phyloP scores from a whole-genome alignment of 1,284 basidiomycete genomes.

The Heliocybe sulcata region DNA sequence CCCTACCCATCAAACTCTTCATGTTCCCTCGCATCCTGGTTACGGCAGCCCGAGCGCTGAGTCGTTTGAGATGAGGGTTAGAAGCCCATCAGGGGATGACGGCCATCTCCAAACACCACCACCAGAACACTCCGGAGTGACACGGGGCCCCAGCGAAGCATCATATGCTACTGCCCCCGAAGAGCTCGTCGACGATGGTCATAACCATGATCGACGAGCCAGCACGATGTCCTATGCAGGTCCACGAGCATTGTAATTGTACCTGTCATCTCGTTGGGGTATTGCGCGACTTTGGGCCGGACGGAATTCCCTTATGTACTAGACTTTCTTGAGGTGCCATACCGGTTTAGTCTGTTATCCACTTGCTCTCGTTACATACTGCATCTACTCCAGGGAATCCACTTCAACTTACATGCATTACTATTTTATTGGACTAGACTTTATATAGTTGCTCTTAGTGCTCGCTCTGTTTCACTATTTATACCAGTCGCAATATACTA shows the following conservation, averaged over 20 bases:
- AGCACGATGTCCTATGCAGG: neutral
- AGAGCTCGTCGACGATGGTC: neutral
- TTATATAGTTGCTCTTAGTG: neutral
- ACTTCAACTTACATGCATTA: neutral
- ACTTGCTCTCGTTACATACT: neutral
- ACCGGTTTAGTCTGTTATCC: neutral
- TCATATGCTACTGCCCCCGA: slow-evolving; percentile 9
- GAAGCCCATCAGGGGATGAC: neutral
- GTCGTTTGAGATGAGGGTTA: neutral
- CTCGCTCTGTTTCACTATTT: neutral
- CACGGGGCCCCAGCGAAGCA: slow-evolving; percentile 7
- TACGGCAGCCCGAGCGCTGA: neutral
- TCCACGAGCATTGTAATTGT: slow-evolving; percentile 1
- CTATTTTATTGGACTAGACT: neutral
- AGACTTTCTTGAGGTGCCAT: neutral
- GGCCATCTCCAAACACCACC: neutral
- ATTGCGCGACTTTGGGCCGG: neutral
- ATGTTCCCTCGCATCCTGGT: neutral
- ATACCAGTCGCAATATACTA: neutral
- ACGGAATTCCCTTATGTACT: neutral
- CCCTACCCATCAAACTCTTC: neutral
- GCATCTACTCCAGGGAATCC: neutral
- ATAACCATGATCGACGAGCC: neutral
- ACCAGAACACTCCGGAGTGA: slow-evolving; percentile 2
- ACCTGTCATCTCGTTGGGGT: neutral